Evolutionary conservation across 129 eudicot genomes (phyloP).

Genomic region (Pulicaria dysenterica): DNA sequence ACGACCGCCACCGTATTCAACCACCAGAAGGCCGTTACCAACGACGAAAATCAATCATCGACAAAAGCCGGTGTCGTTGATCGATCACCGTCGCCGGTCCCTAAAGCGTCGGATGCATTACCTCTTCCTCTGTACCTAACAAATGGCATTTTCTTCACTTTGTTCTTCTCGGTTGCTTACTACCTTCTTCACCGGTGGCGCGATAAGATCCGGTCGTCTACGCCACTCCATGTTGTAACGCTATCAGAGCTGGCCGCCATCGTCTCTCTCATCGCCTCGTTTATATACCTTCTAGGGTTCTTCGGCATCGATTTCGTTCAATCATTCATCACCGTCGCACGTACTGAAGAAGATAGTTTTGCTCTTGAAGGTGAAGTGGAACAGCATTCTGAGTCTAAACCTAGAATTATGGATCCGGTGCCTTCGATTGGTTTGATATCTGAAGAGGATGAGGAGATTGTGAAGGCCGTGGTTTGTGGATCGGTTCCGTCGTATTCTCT

Average conservation of each 20-base stretch:
- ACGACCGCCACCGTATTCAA: slow-evolving; percentile 12
- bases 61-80: slow-evolving; percentile 6
- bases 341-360: slow-evolving; percentile 19
- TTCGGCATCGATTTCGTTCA: slow-evolving; percentile 75
- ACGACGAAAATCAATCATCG: slow-evolving; percentile 13
- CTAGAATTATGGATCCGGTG: slow-evolving; percentile 4
- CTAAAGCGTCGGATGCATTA: slow-evolving; percentile 74
- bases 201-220: slow-evolving; percentile 61
- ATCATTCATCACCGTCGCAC: slow-evolving; percentile 41
- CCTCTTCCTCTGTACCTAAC: slow-evolving; percentile 70
- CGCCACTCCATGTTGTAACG: slow-evolving; percentile 58
- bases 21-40: slow-evolving; percentile 11
- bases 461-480: slow-evolving; percentile 42
- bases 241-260: slow-evolving; percentile 55
- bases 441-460: slow-evolving; percentile 43
- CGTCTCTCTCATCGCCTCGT: slow-evolving; percentile 50
- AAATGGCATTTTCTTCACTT: slow-evolving; percentile 63
- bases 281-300: slow-evolving; percentile 58
- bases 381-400: slow-evolving; percentile 20
- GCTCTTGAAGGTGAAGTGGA: slow-evolving; percentile 11
- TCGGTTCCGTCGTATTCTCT: slow-evolving; percentile 44
- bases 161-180: slow-evolving; percentile 66
- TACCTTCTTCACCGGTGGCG: slow-evolving; percentile 72
- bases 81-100: slow-evolving; percentile 35
- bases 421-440: not conserved